Base-by-base conservation (phyloP, 495 filamentous ascomycete species). In the Talaromyces liani region DNA sequence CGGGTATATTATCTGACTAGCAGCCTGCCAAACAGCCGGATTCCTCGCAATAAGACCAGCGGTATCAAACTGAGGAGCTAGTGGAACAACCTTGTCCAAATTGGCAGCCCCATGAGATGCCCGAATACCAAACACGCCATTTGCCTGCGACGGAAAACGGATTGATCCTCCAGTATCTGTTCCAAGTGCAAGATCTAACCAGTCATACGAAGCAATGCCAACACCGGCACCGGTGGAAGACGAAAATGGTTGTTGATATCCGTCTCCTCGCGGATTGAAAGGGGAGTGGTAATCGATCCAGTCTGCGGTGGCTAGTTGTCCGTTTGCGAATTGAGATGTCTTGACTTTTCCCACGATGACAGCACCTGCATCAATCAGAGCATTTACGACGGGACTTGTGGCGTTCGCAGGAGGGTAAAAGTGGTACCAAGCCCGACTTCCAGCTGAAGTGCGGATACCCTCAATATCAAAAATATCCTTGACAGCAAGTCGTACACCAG, bases 331-430 rank as follows among this genome's bases (percentile, higher is more conserved):
- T 63, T 84, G 79, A 9, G 70, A 73, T 0, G 78, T 79, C 27
- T 77, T 78, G 39, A 74, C 77, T 62, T 82, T 82, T 2, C 81
- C 81, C 0, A 84, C 73, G 33, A 82, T 61, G 6, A 82, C 66
- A n/a, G 75, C 80, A 16, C 81, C 80, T 2, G 70, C 66, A 61
- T 79, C 69, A 14, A 81, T 63, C 1, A 84, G 72, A 8, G 66
- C 64, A 58, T 78, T 72, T 5, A 81, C 67, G 18, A 69, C 70
- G 12, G 71, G 51, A 10, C 70, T 75, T 2, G 72, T 80, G 31
- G 65, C 57, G 2, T 70, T 74, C 3, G 65, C 61, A 2, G 69
- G 62, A 6, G 70, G 63, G 41, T 82, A 78, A 1, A 80, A 62
- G 14, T 72, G 64, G 27, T 73, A 73, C 47, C 68, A 82, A 20